Evolutionary conservation across 305 asterid species (phyloP).

Genomic region (Fraxinus platypoda): DNA sequence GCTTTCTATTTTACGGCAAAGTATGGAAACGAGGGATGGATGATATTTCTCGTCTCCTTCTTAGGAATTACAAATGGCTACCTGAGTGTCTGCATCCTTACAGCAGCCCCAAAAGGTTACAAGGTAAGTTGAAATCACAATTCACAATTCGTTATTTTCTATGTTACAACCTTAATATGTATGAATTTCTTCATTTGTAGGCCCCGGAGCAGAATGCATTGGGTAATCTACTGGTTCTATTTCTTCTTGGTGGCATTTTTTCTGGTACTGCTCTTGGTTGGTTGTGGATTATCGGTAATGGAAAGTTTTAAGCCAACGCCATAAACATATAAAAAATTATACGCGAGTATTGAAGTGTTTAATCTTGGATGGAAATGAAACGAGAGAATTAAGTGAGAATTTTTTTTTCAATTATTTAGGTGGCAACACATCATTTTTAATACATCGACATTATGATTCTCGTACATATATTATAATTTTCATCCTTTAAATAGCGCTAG

Average conservation of each 20-base stretch:
- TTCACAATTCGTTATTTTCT: not conserved
- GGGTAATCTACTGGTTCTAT: constrained; percentile 70
- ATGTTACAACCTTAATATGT: not conserved
- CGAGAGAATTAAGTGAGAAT: not conserved
- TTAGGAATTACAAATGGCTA: constrained; percentile 78
- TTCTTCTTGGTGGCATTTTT: constrained; percentile 70
- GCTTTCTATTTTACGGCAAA: constrained; percentile 88
- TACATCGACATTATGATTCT: not conserved
- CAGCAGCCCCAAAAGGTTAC: constrained; percentile 77
- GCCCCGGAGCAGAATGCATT: constrained; percentile 92
- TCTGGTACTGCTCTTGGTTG: constrained; percentile 72
- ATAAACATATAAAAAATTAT: not conserved
- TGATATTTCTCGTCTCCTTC: constrained; percentile 65
- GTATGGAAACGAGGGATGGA: constrained; percentile 83
- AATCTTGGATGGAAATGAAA: not conserved
- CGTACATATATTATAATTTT: not conserved
- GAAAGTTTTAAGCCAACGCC: constrained; percentile 23
- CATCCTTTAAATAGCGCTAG: not conserved
- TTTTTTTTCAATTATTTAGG: not conserved
- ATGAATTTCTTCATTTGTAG: constrained; percentile 28
- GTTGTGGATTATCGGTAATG: constrained; percentile 79
- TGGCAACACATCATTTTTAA: not conserved
- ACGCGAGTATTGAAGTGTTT: not conserved
- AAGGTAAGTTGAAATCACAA: constrained; percentile 40
- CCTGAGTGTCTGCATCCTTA: constrained; percentile 70